Evolutionary conservation across 371 early-diverging fungal genomes (phyloP), one percentile per base, ranked within the genome.

Genomic region (Actinomortierella wolfii): DNA sequence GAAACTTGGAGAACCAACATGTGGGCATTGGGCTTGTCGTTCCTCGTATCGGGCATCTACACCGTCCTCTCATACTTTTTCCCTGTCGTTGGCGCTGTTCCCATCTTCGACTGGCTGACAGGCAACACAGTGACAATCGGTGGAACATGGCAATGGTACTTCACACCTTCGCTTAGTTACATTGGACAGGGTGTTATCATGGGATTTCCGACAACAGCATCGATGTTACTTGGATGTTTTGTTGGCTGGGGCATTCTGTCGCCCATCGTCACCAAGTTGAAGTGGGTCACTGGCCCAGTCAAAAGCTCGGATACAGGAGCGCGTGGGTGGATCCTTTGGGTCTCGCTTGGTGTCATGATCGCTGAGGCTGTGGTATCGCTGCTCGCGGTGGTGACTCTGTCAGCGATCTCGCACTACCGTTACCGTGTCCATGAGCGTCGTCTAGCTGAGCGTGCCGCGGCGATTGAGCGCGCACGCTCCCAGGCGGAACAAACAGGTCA

Each of bases 161-260:
- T 91, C 56, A 87, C 87, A 21, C 93, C 93, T 0, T 89, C 89
- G 29, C 76, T 88, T 25, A 89, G 89, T 56, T 93, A 92, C 67
- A 78, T 90, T 24, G 93, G 93, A 4, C 93, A 93, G 66, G 93
- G 93, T 0, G 87, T 91, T 46, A 93, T 93, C 64, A 93, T 93
- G 93, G 92, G 92, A 2, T 78, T 92, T 13, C 91, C 89, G 0
- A 92, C 92, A 0, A 86, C 87, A 0, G 63, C 86, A 0, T 80
- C 87, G 44, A 92, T 93, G 93, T 64, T 90, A 2, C 57, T 85
- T 1, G 93, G 93, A 0, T 87, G 91, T 52, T 25, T 90, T 3
- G 80, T 90, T 58, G 93, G 93, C 2, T 93, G 93, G 93, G 92
- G 89, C 8, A 78, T 93, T 4, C 68, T 93, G 5, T 89, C 91